Conservation (phyloP, 176 grass and related monocot genomes). For the Echinochloa phyllopogon region DNA sequence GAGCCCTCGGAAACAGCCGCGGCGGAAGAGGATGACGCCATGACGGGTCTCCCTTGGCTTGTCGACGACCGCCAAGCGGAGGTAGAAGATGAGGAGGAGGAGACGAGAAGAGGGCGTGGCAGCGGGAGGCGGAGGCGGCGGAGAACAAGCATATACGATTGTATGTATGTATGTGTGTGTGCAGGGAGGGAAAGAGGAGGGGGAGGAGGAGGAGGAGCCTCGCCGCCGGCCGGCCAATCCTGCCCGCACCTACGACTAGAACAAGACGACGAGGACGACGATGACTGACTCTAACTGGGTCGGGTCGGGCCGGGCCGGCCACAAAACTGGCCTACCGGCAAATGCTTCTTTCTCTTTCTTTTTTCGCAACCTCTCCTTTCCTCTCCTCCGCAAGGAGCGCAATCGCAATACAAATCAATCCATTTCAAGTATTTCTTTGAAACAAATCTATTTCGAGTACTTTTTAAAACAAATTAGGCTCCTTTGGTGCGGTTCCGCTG, state of each 20-base stretch:
- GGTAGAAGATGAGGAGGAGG: neutral
- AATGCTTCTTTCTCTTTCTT: neutral
- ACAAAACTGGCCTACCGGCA: neutral
- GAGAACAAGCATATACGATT: conserved; percentile 40
- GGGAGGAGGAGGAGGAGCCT: neutral
- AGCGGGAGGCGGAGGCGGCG: conserved; percentile 44
- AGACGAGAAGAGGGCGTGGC: conserved; percentile 13
- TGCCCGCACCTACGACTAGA: neutral
- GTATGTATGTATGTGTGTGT: neutral
- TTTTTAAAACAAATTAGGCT: too few species aligned
- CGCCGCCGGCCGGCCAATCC: conserved; percentile 26
- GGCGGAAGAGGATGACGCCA: conserved; percentile 42
- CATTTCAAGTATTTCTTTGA: too few species aligned
- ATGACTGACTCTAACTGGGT: neutral
- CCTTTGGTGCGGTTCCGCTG: too few species aligned
- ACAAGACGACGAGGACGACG: neutral
- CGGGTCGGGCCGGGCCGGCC: too few species aligned
- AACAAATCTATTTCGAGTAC: too few species aligned
- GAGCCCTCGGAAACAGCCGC: conserved; percentile 70
- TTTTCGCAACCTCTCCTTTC: too few species aligned
- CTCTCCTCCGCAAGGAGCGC: too few species aligned
- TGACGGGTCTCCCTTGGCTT: neutral
- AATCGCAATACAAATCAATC: too few species aligned
- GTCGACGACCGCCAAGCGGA: neutral
- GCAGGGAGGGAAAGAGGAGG: neutral